Conservation (phyloP, 2,329 filamentous ascomycete species). For the Diaporthe eres region DNA sequence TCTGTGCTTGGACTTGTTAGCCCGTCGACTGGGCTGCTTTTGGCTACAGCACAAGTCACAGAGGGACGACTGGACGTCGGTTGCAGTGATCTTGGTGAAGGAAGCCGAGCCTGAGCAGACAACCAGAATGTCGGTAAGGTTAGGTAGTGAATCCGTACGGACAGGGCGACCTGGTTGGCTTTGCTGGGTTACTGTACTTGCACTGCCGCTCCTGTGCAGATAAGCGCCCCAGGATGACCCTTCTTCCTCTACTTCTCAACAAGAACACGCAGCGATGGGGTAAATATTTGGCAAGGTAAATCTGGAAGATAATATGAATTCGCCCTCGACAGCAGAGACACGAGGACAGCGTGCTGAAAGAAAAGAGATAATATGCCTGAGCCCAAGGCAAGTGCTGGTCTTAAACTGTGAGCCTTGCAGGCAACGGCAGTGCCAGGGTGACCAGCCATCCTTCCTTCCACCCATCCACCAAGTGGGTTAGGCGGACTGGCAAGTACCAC, state of each 20-base stretch:
- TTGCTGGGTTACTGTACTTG: neutral
- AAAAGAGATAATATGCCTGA: neutral
- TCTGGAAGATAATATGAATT: neutral
- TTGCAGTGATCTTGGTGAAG: neutral
- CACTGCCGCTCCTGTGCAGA: neutral
- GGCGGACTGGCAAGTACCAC: neutral
- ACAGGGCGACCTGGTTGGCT: neutral
- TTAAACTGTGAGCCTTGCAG: neutral
- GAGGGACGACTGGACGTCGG: neutral
- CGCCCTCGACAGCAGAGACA: neutral
- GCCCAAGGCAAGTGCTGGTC: neutral
- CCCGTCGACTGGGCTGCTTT: neutral
- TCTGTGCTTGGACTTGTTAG: slow-evolving; percentile 1
- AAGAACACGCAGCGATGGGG: neutral
- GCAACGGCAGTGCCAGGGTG: neutral
- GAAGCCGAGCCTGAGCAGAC: neutral
- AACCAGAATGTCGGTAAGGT: neutral
- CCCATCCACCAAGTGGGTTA: neutral
- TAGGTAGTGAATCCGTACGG: too few relatives aligned
- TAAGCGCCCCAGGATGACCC: neutral
- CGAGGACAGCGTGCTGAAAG: neutral
- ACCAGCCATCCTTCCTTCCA: neutral
- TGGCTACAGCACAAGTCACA: neutral
- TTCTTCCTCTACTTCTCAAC: too few relatives aligned
- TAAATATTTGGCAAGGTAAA: neutral